These are phyloP conservation scores for Aegilops longissima DNA, from an alignment of 176 grass and related monocot genomes.

Conservation along the genomic window DNA sequence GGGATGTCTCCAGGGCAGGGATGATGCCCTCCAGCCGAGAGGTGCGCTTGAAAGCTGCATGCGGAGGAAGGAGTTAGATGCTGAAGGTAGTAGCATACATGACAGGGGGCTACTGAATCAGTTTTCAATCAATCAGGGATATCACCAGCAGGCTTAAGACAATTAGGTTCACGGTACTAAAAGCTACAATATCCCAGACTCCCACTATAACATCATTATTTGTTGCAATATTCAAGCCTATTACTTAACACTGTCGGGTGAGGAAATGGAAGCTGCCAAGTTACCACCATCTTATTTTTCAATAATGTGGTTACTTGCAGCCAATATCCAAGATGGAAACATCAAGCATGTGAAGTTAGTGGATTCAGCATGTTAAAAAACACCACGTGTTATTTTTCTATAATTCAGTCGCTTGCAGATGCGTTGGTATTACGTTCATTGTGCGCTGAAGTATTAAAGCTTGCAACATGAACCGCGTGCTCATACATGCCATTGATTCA, in stretches of 20 bases:
- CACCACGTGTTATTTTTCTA: neutral
- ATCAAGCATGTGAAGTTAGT: neutral
- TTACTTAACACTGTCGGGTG: neutral
- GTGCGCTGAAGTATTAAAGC: neutral
- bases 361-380: neutral
- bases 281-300: neutral
- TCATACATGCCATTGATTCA: neutral
- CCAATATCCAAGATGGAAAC: neutral
- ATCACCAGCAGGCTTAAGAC: neutral
- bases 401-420: neutral
- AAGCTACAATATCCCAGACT: neutral
- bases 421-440: neutral
- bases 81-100: neutral
- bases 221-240: neutral
- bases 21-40: slow-evolving; percentile 96
- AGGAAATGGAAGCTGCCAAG: neutral
- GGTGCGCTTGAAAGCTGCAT: slow-evolving; percentile 83
- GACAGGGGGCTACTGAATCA: neutral
- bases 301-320: neutral
- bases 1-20: slow-evolving; percentile 93
- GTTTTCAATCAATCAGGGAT: neutral
- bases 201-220: neutral
- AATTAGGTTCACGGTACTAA: neutral
- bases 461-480: neutral
- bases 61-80: slow-evolving; percentile 4